Evolutionary conservation across 1,284 basidiomycete genomes (phyloP), one percentile per base, ranked within the genome.

Genomic region (Ustanciosporium gigantosporum): DNA sequence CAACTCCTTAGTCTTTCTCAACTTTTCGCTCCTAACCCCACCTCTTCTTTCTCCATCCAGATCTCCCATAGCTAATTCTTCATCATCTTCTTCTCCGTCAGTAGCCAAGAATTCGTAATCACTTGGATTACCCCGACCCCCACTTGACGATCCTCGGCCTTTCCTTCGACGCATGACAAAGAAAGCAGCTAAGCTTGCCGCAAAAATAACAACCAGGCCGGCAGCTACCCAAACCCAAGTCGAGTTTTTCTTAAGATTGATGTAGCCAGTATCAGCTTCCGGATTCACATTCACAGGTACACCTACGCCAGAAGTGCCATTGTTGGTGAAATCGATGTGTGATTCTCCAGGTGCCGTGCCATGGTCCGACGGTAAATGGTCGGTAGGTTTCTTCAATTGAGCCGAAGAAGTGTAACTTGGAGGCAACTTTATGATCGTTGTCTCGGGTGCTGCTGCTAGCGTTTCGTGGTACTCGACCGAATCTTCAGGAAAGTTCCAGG

Each of bases 161-260:
- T 80, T 80, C 2, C 84, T 81, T 37, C 89, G 84, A 39, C 85
- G 82, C 83, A 89, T 71, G 27, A 79, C 59, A 48, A 79, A 79
- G 73, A 81, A 81, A 46, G 79, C 79, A 1, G 73, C 78, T 84
- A 83, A 90, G 82, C 82, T 85, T 84, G 49, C 87, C 60, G 2
- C 83, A 77, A 94, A 91, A 40, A 90, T 66, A 4, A 85, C 80
- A 4, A 89, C 88, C 4, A 84, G 82, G 15, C 85, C 85, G 15
- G 86, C 77, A 1, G 89, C 90, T 32, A 86, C 87, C 51, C 89
- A 88, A 73, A 93, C 84, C 91, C 91, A 95, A 61, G 86, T 87
- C 53, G 88, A 86, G 73, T 83, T 87, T 20, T 84, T 83, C 41
- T 88, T 82, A 20, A 94, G 83, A 3, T 86, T 82, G 78, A 93